Conservation (phyloP, 257 asterid genomes). For the Solanum pinnatisectum region DNA sequence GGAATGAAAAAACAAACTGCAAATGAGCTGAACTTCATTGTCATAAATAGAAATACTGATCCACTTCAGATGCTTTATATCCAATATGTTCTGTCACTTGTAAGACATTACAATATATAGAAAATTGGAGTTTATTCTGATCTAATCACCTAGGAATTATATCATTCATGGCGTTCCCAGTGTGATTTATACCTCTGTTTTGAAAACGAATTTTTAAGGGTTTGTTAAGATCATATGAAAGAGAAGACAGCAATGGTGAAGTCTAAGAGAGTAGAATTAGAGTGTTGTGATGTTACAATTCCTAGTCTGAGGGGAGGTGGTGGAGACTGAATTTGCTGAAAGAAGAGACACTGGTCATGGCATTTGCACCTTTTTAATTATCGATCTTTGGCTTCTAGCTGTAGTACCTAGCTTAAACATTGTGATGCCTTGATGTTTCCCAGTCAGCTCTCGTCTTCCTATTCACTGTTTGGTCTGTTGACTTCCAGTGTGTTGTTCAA, state of each 20-base stretch:
- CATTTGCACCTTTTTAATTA: constrained; percentile 67
- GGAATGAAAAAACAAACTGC: background rate
- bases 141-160: background rate
- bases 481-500: constrained; percentile 65
- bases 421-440: constrained; percentile 56
- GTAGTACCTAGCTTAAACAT: constrained; percentile 69
- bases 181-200: background rate
- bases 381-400: constrained; percentile 57
- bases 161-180: background rate
- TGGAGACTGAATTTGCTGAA: constrained; percentile 72
- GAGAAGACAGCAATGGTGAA: background rate
- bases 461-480: constrained; percentile 86
- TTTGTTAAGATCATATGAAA: background rate
- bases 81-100: background rate
- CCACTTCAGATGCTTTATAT: background rate
- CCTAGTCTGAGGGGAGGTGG: constrained; percentile 87
- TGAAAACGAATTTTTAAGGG: background rate
- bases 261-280: background rate
- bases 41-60: background rate
- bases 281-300: constrained; percentile 42
- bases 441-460: constrained; percentile 57
- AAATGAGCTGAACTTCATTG: background rate
- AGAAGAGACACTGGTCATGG: constrained; percentile 75
- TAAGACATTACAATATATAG: background rate
- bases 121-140: background rate